Conservation (phyloP, 352 stramenopile genomes). For the Phytopythium helicoides region DNA sequence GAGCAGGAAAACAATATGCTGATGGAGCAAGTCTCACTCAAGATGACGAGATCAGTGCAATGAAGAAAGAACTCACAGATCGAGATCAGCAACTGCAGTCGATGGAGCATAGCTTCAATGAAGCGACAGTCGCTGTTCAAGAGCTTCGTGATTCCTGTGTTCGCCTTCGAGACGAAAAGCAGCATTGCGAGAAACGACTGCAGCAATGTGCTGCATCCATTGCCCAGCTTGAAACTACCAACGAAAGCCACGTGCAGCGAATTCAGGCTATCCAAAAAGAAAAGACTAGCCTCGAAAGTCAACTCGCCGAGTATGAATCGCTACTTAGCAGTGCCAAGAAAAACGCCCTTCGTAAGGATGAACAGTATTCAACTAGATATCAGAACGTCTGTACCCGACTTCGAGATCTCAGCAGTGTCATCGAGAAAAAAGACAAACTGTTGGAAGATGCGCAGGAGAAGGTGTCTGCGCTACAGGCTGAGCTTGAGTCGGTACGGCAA, state of each 20-base stretch:
- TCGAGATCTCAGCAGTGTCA: conserved; percentile 50
- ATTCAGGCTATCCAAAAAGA: conserved; percentile 32
- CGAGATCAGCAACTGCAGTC: conserved; percentile 65
- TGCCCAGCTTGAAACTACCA: conserved; percentile 60
- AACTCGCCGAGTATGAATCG: conserved; percentile 60
- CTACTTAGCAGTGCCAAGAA: conserved; percentile 62
- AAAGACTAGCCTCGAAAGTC: conserved; percentile 31
- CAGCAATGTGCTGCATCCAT: conserved; percentile 65
- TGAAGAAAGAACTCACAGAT: conserved; percentile 65
- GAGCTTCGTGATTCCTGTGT: conserved; percentile 61
- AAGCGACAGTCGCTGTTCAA: conserved; percentile 63
- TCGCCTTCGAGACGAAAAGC: conserved; percentile 56
- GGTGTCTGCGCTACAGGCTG: conserved; percentile 28
- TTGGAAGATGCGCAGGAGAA: conserved; percentile 56
- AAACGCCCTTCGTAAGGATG: conserved; percentile 56
- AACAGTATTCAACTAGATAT: conserved; percentile 56
- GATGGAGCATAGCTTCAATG: conserved; percentile 78
- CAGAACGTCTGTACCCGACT: conserved; percentile 68
- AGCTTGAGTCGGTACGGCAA: conserved; percentile 66
- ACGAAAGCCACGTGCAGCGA: conserved; percentile 39
- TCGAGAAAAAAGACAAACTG: conserved; percentile 53
- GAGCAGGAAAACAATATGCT: conserved; percentile 73
- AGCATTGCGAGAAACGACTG: conserved; percentile 60
- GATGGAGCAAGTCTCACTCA: conserved; percentile 83
- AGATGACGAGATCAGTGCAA: conserved; percentile 57